A percentile compares a stretch with the other conserved stretches of the same genome.
phyloP scores from a whole-genome alignment of 768 basidiomycete genomes.

The Panellus pusillus region DNA sequence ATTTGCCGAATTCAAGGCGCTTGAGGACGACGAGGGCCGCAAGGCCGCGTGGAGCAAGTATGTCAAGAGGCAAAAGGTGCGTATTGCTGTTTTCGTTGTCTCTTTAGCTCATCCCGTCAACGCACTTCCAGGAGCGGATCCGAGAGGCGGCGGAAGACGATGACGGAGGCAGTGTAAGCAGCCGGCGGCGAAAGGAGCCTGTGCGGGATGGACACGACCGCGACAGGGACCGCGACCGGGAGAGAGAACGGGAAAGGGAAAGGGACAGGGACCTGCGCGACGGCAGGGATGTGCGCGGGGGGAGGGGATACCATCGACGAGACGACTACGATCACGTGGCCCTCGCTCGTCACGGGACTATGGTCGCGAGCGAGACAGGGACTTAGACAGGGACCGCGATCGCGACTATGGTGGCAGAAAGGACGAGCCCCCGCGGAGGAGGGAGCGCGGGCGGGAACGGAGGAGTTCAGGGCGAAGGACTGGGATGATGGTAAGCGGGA shows the following conservation, averaged over 20 bases:
- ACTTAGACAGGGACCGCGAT: conserved; percentile 38
- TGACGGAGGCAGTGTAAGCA: conserved; percentile 77
- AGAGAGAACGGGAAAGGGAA: conserved; percentile 39
- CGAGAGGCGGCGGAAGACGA: conserved; percentile 79
- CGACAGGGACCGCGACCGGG: conserved; percentile 47
- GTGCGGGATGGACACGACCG: conserved; percentile 48
- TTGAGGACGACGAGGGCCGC: conserved; percentile 86
- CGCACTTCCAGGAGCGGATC: conserved; percentile 62
- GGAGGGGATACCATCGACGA: conserved; percentile 22
- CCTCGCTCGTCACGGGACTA: conserved; percentile 25
- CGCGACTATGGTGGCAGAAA: conserved; percentile 36
- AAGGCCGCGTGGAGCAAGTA: conserved; percentile 85
- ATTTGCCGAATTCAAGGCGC: conserved; percentile 82
- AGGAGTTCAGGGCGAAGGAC: conserved; percentile 41
- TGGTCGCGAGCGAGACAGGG: conserved; percentile 38
- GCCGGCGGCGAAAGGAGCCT: conserved; percentile 75
- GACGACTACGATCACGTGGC: conserved; percentile 24
- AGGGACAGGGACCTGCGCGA: conserved; percentile 40
- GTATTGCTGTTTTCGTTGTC: conserved; percentile 10
- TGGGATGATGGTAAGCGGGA: conserved; percentile 52
- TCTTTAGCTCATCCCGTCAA: neutral
- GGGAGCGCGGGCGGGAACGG: conserved; percentile 40
- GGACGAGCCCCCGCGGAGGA: conserved; percentile 39
- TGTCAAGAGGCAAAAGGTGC: conserved; percentile 86
- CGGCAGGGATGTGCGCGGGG: conserved; percentile 25